Evolutionary conservation across 495 filamentous ascomycete genomes (phyloP), one percentile per base, ranked within the genome.

Genomic region (Aspergillus biplanus): DNA sequence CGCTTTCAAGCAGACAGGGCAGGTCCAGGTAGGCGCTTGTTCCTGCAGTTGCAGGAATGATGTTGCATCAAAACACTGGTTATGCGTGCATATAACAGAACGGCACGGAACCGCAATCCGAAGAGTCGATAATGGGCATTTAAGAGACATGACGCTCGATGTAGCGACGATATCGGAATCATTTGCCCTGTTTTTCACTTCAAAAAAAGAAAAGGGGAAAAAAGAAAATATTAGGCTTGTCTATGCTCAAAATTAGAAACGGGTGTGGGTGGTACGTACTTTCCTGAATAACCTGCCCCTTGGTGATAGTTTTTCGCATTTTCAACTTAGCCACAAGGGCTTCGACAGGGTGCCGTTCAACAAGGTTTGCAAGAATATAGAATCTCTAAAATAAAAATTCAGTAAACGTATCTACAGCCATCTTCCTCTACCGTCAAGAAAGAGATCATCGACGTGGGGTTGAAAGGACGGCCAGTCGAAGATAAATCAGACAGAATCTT

Each of bases 1-100:
- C 0, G 86, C 76, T 66, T 97, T 96, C 71, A 87, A 92, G 77
- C 95, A 99, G 32, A 97, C 88, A 7, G 95, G 95, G 68, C 95
- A 99, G 21, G 86, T 80, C 95, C 95, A 99, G 11, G 92, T 94
- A 21, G 95, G 94, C 0, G 91, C 93, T 79, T 99, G 95, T 72
- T 97, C 93, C 69, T 97, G 93, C 42, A 99, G 72, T 67, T 97
- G 92, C 13, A 99, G 80, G 67, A 97, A 99, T 3, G 92, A 96
- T 3, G 86, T 86, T n/a, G 89, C 95, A 74, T 99, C 95, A 71
- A 98, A 98, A 69, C 95, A 98, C 67, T 95, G 92, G 46, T 93
- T 92, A 76, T 99, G 95, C 7, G 83, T 89, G 73, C 95, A 99
- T 27, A 87, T 70, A 8, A 86, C 81, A 3, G 90, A 92, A 46